Evolutionary conservation across 345 rosid species (phyloP).

Genomic region (Eucalyptus victrix): DNA sequence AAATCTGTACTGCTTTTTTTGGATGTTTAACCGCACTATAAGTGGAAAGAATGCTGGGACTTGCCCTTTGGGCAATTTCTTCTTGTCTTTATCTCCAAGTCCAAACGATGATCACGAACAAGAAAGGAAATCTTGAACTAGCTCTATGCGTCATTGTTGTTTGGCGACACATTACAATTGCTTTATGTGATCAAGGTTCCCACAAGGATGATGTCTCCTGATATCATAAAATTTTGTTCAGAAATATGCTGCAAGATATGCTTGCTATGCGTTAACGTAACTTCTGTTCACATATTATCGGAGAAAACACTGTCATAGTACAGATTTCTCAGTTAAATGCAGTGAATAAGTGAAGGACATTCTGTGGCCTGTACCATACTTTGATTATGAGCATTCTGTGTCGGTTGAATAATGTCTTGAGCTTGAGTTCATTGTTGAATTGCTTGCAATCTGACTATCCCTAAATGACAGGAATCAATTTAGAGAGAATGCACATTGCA

Average conservation of each 20-base stretch:
- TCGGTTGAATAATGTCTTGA: not conserved
- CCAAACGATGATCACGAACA: not conserved
- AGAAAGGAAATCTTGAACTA: not conserved
- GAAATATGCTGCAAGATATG: not conserved
- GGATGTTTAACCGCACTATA: not conserved
- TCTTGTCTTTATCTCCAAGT: not conserved
- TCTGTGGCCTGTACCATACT: not conserved
- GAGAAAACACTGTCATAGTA: not conserved
- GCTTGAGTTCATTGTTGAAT: not conserved
- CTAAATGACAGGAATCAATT: not conserved
- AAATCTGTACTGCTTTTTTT: not conserved
- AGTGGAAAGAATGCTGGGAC: not conserved
- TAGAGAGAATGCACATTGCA: not conserved
- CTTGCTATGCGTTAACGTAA: not conserved
- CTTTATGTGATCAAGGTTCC: not conserved
- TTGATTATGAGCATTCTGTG: not conserved
- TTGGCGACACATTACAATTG: not conserved
- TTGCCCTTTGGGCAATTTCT: not conserved
- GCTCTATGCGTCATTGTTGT: not conserved
- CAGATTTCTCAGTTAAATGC: not conserved
- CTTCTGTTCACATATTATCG: not conserved
- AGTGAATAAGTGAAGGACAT: not conserved
- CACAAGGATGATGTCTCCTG: not conserved
- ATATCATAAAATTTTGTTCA: not conserved
- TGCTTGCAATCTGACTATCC: not conserved